phyloP scores from a whole-genome alignment of 1,139 yeast genomes.

The Suhomyces anneliseae region DNA sequence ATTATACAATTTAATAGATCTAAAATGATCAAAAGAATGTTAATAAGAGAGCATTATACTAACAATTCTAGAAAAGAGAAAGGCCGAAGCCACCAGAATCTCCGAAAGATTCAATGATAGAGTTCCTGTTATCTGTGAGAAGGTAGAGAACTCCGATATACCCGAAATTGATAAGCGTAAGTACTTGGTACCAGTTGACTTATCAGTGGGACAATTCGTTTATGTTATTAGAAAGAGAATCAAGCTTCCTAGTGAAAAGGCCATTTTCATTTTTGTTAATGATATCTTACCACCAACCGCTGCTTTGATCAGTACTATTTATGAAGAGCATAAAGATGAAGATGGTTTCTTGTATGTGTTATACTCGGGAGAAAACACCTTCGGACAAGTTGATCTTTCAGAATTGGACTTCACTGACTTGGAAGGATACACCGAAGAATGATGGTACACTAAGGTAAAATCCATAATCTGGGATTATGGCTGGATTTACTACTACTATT shows the following conservation, averaged over 20 bases:
- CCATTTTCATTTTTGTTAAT: conserved; percentile 93
- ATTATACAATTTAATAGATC: too few relatives aligned
- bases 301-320: conserved; percentile 89
- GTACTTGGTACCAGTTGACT: conserved; percentile 92
- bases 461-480: neutral
- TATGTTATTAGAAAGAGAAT: conserved; percentile 96
- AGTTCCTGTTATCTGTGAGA: conserved; percentile 95
- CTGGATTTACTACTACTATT: neutral
- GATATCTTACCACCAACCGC: conserved; percentile 98
- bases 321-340: conserved; percentile 95
- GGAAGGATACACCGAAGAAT: conserved; percentile 13
- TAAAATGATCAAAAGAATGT: too few relatives aligned
- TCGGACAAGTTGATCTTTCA: conserved; percentile 52
- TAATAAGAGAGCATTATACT: conserved; percentile 14
- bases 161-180: conserved; percentile 96
- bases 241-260: conserved; percentile 95
- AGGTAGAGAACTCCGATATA: conserved; percentile 94
- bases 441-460: neutral
- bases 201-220: conserved; percentile 96
- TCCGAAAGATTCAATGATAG: conserved; percentile 87
- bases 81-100: conserved; percentile 92
- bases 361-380: conserved; percentile 84
- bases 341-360: conserved; percentile 95
- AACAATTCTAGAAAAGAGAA: conserved; percentile 70
- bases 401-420: conserved; percentile 29